Base-by-base conservation (phyloP, 169 alveolate genomes). In the Eimeria maxima region DNA sequence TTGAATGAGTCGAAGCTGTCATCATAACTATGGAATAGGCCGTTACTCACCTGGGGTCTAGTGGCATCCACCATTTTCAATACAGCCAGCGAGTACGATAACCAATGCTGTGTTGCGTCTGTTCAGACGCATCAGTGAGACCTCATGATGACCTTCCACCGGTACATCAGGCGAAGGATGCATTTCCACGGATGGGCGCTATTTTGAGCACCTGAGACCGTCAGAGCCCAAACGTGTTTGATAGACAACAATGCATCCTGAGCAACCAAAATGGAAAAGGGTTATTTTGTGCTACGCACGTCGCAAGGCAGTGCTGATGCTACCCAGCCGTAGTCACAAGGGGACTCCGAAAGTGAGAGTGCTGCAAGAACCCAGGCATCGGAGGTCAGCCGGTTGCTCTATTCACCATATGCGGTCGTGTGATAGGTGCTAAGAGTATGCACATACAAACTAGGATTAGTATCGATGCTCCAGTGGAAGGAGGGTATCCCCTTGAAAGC, bases 71-170 rank as follows among this genome's bases (percentile, higher is more conserved):
- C 8, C 24, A 7, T 67, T 67, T 67, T n/a, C 45, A n/a, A 67
- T 44, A 67, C 76, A 67, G 76, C 76, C 76, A 67, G 76, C 42
- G 18, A 5, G 76, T 67, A 67, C 76, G 76, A 38, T n/a, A n/a
- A 67, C 27, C 27, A 24, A 18, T n/a, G 42, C 44, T 44, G 24
- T 10, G 44, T n/a, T n/a, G 76, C 44, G 4, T 6, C 18, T 67
- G 44, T 18, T 8, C 27, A 53, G 18, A 53, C 63, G 63, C 18
- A 53, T 53, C 63, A 53, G 11, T 53, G 63, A 53, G 22, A 53
- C 63, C 18, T 53, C 63, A 53, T 16, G 63, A 53, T 1, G 0
- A 53, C 2, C 22, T 16, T 53, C 22, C 63, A 53, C 18, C 22
- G 63, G 22, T 16, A 53, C 63, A 53, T 53, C 63, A 53, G 63